phyloP scores from a whole-genome alignment of 73 alveolate genomes.

The Uronychia binucleata region DNA sequence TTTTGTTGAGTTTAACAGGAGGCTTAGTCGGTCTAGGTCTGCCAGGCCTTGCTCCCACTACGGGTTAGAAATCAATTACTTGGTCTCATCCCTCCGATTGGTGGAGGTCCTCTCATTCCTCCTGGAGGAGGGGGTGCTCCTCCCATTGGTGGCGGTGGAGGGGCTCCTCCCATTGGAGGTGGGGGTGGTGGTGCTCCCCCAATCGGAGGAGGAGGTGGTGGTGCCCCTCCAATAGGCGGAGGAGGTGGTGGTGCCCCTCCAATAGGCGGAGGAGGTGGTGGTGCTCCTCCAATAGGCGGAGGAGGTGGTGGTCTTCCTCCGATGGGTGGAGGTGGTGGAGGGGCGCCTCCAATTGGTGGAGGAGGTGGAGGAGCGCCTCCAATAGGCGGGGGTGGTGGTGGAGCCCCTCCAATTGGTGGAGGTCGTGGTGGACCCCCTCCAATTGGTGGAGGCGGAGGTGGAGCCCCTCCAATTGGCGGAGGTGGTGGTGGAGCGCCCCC shows the following conservation, averaged over 20 bases:
- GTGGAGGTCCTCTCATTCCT: not conserved
- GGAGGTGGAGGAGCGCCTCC: not conserved
- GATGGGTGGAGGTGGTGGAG: not conserved
- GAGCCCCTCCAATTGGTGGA: not conserved
- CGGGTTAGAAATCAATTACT: not conserved
- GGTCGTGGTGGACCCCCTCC: conserved; percentile 6
- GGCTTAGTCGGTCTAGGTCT: conserved; percentile 41
- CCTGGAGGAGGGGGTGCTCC: conserved; percentile 3
- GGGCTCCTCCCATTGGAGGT: conserved; percentile 34
- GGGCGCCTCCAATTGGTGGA: not conserved
- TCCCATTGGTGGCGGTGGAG: conserved; percentile 39
- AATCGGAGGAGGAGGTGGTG: not conserved
- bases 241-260: conserved; percentile 3
- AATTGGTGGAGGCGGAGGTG: conserved; percentile 33
- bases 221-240: not conserved
- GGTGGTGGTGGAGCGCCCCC: conserved; percentile 51
- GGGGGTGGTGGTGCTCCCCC: conserved; percentile 26
- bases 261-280: not conserved
- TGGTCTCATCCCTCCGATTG: not conserved
- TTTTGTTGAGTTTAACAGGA: conserved; percentile 15
- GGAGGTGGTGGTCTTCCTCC: not conserved
- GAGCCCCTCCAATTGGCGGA: conserved; percentile 30
- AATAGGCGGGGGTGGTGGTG: not conserved
- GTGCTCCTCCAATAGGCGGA: not conserved
- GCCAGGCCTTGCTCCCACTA: conserved; percentile 20